Evolutionary conservation across 2,329 filamentous ascomycete genomes (phyloP).

Genomic region (Didymella glomerata): DNA sequence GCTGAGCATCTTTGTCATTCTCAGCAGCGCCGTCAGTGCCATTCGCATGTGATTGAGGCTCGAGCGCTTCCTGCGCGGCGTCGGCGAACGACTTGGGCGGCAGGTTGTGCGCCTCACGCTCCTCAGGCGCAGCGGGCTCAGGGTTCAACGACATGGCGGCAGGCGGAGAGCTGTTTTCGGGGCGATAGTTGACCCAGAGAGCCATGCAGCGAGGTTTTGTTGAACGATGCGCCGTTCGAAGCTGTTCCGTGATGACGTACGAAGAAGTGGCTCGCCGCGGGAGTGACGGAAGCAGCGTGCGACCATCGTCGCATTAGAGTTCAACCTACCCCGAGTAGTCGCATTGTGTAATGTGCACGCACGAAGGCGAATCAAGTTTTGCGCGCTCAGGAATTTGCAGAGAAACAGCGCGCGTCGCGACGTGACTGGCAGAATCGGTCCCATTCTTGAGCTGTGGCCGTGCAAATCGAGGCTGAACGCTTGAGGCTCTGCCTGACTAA

Average conservation of each 20-base stretch:
- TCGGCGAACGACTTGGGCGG: slow-evolving; percentile 56
- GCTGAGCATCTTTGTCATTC: slow-evolving; percentile 1
- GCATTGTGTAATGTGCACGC: background rate
- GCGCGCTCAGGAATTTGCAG: background rate
- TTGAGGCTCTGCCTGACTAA: slow-evolving; percentile 20
- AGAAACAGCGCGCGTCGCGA: background rate
- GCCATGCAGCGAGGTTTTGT: slow-evolving; percentile 30
- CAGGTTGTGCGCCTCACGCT: slow-evolving; percentile 51
- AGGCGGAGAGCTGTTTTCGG: slow-evolving; percentile 16
- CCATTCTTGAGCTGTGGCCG: slow-evolving; percentile 24
- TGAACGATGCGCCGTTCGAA: slow-evolving; percentile 32
- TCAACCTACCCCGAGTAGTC: background rate
- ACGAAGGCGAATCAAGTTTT: slow-evolving; percentile 2
- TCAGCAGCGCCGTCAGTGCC: slow-evolving; percentile 27
- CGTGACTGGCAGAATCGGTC: slow-evolving; percentile 6
- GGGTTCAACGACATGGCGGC: slow-evolving; percentile 52
- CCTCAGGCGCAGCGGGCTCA: slow-evolving; percentile 53
- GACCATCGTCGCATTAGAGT: slow-evolving; percentile 10
- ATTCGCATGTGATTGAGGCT: slow-evolving; percentile 37
- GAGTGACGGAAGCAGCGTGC: slow-evolving; percentile 21
- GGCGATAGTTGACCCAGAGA: slow-evolving; percentile 20
- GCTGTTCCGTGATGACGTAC: slow-evolving; percentile 33
- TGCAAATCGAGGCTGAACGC: slow-evolving; percentile 22
- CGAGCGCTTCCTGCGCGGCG: slow-evolving; percentile 49
- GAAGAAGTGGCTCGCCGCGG: slow-evolving; percentile 12